Percentiles rank a stretch among this genome's conserved stretches.
These are phyloP conservation scores for Candida tropicalis DNA, from an alignment of 1,139 yeast genomes.

Conservation along the genomic window DNA sequence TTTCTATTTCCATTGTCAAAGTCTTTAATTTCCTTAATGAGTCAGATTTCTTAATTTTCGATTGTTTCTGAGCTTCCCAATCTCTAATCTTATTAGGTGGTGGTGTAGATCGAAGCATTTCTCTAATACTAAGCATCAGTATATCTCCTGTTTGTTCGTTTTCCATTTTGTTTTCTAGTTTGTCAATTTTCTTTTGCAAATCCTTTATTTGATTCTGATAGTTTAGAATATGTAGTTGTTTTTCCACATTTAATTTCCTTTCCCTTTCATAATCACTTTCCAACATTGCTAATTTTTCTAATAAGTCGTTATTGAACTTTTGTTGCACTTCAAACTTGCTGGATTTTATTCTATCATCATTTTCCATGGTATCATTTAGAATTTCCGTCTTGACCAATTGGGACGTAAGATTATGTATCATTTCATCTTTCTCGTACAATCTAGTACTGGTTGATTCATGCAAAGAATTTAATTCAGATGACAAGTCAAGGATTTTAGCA, in stretches of 20 bases:
- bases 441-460: constrained; percentile 23
- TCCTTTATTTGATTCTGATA: constrained; percentile 36
- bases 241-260: constrained; percentile 31
- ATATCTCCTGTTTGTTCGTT: constrained; percentile 15
- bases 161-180: constrained; percentile 7
- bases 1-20: constrained; percentile 18
- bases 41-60: constrained; percentile 24
- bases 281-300: constrained; percentile 44
- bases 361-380: constrained; percentile 43
- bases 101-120: constrained; percentile 37
- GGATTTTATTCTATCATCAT: constrained; percentile 37
- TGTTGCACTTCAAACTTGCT: constrained; percentile 37
- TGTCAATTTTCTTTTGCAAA: constrained; percentile 19
- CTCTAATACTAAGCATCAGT: constrained; percentile 36
- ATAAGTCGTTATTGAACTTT: constrained; percentile 42
- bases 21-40: constrained; percentile 23
- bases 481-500: constrained; percentile 18
- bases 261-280: constrained; percentile 46
- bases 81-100: constrained; percentile 19
- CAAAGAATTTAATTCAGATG: constrained; percentile 25
- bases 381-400: constrained; percentile 44
- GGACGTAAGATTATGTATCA: constrained; percentile 28
- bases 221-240: constrained; percentile 37
- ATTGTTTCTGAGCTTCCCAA: not conserved
- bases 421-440: constrained; percentile 23